Evolutionary conservation across 2,329 filamentous ascomycete species (phyloP).

Genomic region (Neonectria magnoliae): DNA sequence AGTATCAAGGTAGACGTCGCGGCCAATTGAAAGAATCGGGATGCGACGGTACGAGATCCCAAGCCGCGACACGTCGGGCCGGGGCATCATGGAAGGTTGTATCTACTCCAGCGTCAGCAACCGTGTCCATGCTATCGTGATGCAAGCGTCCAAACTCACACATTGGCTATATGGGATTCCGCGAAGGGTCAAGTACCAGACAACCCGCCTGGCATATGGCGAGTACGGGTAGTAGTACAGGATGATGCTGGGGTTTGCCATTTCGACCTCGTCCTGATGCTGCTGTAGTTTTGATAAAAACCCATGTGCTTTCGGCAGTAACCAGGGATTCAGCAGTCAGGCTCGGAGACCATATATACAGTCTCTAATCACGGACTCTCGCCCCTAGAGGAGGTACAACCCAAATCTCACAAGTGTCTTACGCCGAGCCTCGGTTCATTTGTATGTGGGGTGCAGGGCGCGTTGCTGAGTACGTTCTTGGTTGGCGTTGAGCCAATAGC

Average conservation of each 20-base stretch:
- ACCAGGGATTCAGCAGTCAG: too few relatives aligned
- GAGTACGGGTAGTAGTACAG: constrained; percentile 75
- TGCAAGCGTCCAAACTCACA: constrained; percentile 55
- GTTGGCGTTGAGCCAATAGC: constrained; percentile 28
- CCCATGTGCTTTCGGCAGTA: neutral
- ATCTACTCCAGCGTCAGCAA: constrained; percentile 54
- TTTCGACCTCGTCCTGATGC: constrained; percentile 12
- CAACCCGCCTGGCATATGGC: constrained; percentile 70
- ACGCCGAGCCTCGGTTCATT: constrained; percentile 31
- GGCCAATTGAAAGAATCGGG: constrained; percentile 72
- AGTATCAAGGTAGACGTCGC: constrained; percentile 75
- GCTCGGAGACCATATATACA: neutral
- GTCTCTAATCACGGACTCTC: neutral
- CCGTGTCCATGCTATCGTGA: neutral
- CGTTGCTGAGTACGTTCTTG: constrained; percentile 4
- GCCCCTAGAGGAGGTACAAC: neutral
- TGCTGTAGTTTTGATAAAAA: neutral
- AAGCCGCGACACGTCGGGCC: constrained; percentile 69
- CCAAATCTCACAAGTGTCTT: neutral
- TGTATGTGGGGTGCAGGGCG: constrained; percentile 27
- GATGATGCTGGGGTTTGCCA: constrained; percentile 54
- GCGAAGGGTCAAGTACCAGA: constrained; percentile 75
- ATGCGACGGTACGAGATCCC: constrained; percentile 76
- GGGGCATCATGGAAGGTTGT: constrained; percentile 73
- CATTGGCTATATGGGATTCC: constrained; percentile 74